Percentiles rank a stretch among this genome's conserved stretches.
Conservation (phyloP, 75 land plant species). For the Ceratopteris richardii region DNA sequence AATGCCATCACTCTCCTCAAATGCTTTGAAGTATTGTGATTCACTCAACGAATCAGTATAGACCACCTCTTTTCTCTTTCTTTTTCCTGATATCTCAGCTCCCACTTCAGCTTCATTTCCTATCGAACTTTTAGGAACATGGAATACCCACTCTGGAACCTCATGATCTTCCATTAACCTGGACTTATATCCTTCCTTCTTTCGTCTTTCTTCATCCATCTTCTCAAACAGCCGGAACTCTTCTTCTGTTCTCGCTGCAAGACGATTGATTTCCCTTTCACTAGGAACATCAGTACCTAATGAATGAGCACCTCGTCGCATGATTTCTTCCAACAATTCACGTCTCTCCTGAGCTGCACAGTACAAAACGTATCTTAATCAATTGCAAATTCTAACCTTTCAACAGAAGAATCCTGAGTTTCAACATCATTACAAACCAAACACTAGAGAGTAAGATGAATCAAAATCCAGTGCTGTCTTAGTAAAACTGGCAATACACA, state of each 20-base stretch:
- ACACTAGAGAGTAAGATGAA: too few relatives aligned
- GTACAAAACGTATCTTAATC: background rate
- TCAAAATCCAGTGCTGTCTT: too few relatives aligned
- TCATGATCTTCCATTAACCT: conserved; percentile 92
- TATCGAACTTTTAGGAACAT: conserved; percentile 19
- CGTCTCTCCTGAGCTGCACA: conserved; percentile 85
- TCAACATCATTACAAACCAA: too few relatives aligned
- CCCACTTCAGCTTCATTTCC: background rate
- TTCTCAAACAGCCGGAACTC: conserved; percentile 86
- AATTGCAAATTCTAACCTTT: background rate
- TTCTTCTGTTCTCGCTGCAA: conserved; percentile 76
- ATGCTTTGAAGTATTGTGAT: conserved; percentile 81
- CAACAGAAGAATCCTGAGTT: too few relatives aligned
- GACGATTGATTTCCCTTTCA: conserved; percentile 92
- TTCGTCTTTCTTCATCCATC: conserved; percentile 92
- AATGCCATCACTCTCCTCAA: conserved; percentile 70
- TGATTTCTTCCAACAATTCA: conserved; percentile 87
- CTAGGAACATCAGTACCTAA: conserved; percentile 94
- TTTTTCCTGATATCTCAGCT: conserved; percentile 42
- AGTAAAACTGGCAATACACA: too few relatives aligned
- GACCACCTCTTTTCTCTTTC: conserved; percentile 67
- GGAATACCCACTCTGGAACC: conserved; percentile 92
- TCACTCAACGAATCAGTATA: conserved; percentile 81
- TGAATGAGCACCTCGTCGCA: conserved; percentile 75
- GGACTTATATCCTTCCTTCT: conserved; percentile 69